Base-by-base conservation (phyloP, 2,329 filamentous ascomycete species). In the Graphilbum sp. region DNA sequence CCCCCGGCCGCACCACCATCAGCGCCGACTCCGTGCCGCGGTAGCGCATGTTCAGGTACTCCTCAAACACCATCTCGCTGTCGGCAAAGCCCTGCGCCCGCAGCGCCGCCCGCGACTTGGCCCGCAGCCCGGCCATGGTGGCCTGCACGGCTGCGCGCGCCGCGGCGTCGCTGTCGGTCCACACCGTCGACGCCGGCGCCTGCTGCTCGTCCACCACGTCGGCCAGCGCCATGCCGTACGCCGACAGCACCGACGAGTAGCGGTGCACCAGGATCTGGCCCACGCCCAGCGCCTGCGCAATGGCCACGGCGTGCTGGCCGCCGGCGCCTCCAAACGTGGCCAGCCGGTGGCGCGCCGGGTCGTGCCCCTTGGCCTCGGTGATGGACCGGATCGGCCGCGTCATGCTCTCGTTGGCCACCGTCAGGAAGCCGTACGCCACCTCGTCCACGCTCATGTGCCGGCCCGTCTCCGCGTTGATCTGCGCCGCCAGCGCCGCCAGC, bases 11-110 rank as follows among this genome's bases (percentile, higher is more conserved):
- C 45, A 90, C 61, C 35, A 93, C 74, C 86, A 94, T 95, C 32
- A 94, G 66, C 1, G 86, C 83, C 8, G 85, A 92, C 53, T 94
- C 86, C 0, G 86, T 94, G 11, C 86, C 86, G 27, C 84, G 73
- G 51, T 94, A 94, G 41, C 87, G 68, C 78, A 95, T 86, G 53
- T 95, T 94, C 40, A 96, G 71, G 51, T 94, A 95, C 52, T 93
- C 82, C 53, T 94, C 86, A 50, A 88, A 93, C 0, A 76, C 67
- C 19, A 94, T 82, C 24, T 83, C 74, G 5, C 70, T 60, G 32
- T 81, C 72, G 2, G 67, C 62, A 51, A 95, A 94, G 0, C 86
- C 87, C 56, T 95, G 87, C 2, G 80, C 77, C 18, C 64, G 63
- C 5, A 95, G 61, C 1, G 74, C 72, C 16, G 64, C 60, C 0